Base-by-base conservation (phyloP, 345 rosid genomes). In the Aegle marmelos region DNA sequence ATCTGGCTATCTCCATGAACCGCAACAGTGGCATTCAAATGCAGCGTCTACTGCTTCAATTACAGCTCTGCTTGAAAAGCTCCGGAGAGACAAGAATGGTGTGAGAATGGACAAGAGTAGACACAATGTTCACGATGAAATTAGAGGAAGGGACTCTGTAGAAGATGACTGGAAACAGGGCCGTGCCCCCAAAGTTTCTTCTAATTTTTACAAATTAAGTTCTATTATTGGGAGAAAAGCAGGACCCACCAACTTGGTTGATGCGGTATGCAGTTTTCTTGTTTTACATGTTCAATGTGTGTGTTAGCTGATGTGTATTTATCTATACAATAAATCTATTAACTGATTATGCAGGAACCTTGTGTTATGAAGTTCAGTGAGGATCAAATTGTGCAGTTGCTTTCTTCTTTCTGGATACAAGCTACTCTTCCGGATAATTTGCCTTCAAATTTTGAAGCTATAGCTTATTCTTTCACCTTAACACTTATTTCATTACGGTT, bases 321-420 rank as follows among this genome's bases (percentile, higher is more conserved):
- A 9, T 34, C 68, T 36, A 73, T 24, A 10, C 5, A 56, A 30
- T 27, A 8, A 33, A 41, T 79, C 56, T 78, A 27, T 78, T 62
- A 30, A 48, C 61, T 81, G 33, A 73, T 77, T 75, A 58, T 68
- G 66, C 90, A 96, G 99, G 91, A 90, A 79, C 92, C 95, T 2
- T 86, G 77, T 71, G 75, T 90, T 78, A 82, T 92, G 89, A 91
- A 85, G 91, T 83, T 92, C 39, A 91, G 73, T 3, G 99, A 96
- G 85, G 99, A 96, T 86, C 98, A 96, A 87, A 87, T 94, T 5
- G 81, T 92, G 80, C 98, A 89, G 69, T 80, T 96, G 85, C 85
- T 94, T 56, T 96, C 98, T 72, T 91, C 94, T 66, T 91, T 92
- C 82, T 94, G 99, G 98, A 82, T 90, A 62, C 98, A 94, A 85